Evolutionary conservation across 495 filamentous ascomycete species (phyloP), one percentile per base, ranked within the genome.

Genomic region (Xylaria venustula): DNA sequence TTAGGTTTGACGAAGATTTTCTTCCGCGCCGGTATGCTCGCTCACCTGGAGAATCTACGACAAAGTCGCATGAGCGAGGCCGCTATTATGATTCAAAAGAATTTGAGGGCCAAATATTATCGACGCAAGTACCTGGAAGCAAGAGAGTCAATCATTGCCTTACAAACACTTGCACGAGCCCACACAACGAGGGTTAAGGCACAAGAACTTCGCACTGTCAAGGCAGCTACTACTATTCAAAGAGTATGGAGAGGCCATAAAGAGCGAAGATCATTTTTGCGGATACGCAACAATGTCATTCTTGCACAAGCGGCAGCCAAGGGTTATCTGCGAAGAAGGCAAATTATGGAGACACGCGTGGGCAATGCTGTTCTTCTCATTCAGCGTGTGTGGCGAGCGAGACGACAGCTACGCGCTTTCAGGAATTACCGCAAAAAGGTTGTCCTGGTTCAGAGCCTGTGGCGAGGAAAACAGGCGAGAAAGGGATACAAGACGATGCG

Each of bases 71-170:
- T 99, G 71, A 98, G 94, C 71, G 90, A 93, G 65, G 97, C 93
- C 67, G 94, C 94, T 6, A 88, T 97, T 60, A 90, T 99, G 87
- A 99, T 99, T 64, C 94, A 99, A 73, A 99, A 99, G 87, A 99
- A 99, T 69, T 77, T 99, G 60, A 89, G 86, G 52, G 90, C 89
- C 74, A 97, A 97, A 75, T 97, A 96, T 72, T 95, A 97, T 74
- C 88, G 94, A 42, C 90, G 90, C 67, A 90, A 88, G 68, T 99
- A 96, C 71, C 84, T 99, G 40, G 89, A 93, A 64, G 91, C 93
- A 52, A 84, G 93, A 41, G 80, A 83, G 34, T 87, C 92, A 12
- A 92, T 98, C 67, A 79, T 96, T 42, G 76, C 82, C 7, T 86
- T 93, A 54, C 94, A 99, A 70, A 80, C 93, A 7, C 76, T 86